These are phyloP conservation scores for Licmophora abbreviata DNA, from an alignment of 108 stramenopile species.

Conservation along the genomic window DNA sequence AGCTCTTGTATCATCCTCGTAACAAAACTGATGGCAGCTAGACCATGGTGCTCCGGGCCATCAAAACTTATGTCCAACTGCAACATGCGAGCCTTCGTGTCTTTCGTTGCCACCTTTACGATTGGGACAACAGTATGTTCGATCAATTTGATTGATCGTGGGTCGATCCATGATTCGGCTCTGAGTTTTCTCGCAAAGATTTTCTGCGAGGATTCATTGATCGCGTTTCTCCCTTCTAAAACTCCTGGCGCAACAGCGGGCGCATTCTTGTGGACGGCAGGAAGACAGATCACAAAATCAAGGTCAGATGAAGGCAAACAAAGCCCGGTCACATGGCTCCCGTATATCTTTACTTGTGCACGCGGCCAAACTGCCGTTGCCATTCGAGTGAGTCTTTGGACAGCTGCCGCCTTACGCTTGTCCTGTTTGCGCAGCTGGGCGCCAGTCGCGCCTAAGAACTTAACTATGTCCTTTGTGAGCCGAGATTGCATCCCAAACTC, in stretches of 20 bases:
- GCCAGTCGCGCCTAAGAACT: slow-evolving; percentile 35
- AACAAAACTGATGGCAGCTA: slow-evolving; percentile 64
- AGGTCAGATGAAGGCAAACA: slow-evolving; percentile 86
- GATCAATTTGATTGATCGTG: slow-evolving; percentile 74
- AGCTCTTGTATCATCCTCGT: slow-evolving; percentile 46
- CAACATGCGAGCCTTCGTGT: slow-evolving; percentile 51
- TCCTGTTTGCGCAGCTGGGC: slow-evolving; percentile 48
- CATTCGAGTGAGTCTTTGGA: slow-evolving; percentile 54
- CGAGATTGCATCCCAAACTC: slow-evolving; percentile 56
- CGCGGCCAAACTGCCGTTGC: slow-evolving; percentile 74
- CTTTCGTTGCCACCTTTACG: slow-evolving; percentile 81
- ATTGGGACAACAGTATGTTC: slow-evolving; percentile 77
- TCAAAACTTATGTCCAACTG: slow-evolving; percentile 83
- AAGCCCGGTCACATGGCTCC: slow-evolving; percentile 81
- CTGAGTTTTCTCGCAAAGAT: slow-evolving; percentile 83
- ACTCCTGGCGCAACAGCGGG: slow-evolving; percentile 86
- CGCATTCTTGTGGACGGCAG: slow-evolving; percentile 86
- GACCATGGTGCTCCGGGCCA: slow-evolving; percentile 69
- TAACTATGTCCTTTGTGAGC: slow-evolving; percentile 51
- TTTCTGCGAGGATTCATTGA: slow-evolving; percentile 89
- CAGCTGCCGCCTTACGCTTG: slow-evolving; percentile 28
- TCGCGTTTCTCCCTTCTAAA: slow-evolving; percentile 91
- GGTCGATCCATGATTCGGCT: slow-evolving; percentile 81
- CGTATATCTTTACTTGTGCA: slow-evolving; percentile 77
- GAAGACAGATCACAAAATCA: slow-evolving; percentile 91